Percentiles rank a stretch among this genome's conserved stretches.
Evolutionary conservation across 805 yeast genomes (phyloP).

Genomic region (Ogataea glucozyma): DNA sequence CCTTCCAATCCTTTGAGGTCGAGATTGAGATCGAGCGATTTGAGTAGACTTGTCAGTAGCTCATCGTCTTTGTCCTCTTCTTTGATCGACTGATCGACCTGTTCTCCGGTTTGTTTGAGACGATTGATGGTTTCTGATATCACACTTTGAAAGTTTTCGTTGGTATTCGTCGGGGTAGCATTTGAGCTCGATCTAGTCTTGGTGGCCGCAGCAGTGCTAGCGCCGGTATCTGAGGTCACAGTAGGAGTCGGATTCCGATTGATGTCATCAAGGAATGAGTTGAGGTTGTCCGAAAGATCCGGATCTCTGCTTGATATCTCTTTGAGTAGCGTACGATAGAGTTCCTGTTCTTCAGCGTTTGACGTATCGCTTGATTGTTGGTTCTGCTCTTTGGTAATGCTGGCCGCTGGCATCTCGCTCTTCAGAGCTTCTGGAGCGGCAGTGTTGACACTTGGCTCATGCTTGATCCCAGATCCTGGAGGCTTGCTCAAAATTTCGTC

Average conservation of each 20-base stretch:
- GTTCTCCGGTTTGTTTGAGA: conserved; percentile 72
- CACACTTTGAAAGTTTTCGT: conserved; percentile 61
- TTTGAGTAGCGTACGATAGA: conserved; percentile 25
- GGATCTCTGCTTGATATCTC: conserved; percentile 33
- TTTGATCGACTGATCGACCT: conserved; percentile 60
- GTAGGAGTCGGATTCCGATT: conserved; percentile 7
- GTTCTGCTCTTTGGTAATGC: too few species aligned
- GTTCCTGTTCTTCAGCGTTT: conserved; percentile 24
- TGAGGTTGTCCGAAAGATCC: conserved; percentile 27
- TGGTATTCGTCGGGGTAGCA: conserved; percentile 15
- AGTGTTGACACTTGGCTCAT: background rate
- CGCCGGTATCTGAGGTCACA: conserved; percentile 13
- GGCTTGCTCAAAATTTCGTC: conserved; percentile 65
- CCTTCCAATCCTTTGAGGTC: conserved; percentile 25
- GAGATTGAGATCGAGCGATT: conserved; percentile 55
- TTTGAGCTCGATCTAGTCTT: conserved; percentile 2
- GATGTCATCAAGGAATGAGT: conserved; percentile 26
- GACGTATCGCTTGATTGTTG: background rate
- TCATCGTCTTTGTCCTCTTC: conserved; percentile 44
- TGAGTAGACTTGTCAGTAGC: conserved; percentile 60
- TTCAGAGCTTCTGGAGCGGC: background rate
- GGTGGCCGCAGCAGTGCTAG: background rate
- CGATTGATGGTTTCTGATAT: conserved; percentile 80
- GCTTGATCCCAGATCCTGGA: conserved; percentile 46
- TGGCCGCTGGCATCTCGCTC: background rate